These are phyloP conservation scores for Trichoderma polysporum DNA, from an alignment of 2,329 filamentous ascomycete genomes.

Conservation along the genomic window DNA sequence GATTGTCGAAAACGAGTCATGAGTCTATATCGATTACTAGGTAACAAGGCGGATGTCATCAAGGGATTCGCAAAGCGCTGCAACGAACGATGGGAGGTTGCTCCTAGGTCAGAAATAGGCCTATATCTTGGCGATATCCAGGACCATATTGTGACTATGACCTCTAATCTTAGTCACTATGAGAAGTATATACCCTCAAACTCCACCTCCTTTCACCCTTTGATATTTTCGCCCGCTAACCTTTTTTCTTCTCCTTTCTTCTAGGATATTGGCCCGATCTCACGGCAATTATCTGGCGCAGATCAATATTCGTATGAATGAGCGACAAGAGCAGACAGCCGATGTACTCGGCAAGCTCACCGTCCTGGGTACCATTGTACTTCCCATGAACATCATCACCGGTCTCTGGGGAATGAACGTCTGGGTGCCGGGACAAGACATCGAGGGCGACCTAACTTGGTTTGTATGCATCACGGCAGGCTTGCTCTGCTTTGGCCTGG, in stretches of 20 bases:
- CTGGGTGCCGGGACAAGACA: constrained; percentile 87
- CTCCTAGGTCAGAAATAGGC: constrained; percentile 93
- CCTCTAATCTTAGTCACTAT: constrained; percentile 90
- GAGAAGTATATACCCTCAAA: constrained; percentile 67
- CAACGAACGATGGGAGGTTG: constrained; percentile 97
- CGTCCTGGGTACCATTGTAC: constrained; percentile 91
- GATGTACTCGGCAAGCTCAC: constrained; percentile 94
- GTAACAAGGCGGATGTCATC: constrained; percentile 98
- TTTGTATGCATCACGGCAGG: constrained; percentile 74
- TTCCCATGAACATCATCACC: constrained; percentile 99
- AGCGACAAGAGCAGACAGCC: constrained; percentile 91
- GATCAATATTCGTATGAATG: constrained; percentile 99
- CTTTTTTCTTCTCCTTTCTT: background rate
- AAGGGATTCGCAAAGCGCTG: constrained; percentile 98
- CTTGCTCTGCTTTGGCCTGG: constrained; percentile 73
- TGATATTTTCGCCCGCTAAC: background rate
- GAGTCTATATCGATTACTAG: constrained; percentile 86
- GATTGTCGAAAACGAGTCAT: constrained; percentile 97
- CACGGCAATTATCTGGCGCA: constrained; percentile 98
- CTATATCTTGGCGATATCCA: constrained; percentile 97
- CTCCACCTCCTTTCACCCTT: background rate
- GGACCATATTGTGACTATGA: constrained; percentile 99
- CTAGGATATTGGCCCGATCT: constrained; percentile 80
- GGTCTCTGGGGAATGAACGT: constrained; percentile 99
- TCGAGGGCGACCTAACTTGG: constrained; percentile 72